phyloP scores from a whole-genome alignment of 2,329 filamentous ascomycete genomes.

The Arthrobotrys entomopaga region DNA sequence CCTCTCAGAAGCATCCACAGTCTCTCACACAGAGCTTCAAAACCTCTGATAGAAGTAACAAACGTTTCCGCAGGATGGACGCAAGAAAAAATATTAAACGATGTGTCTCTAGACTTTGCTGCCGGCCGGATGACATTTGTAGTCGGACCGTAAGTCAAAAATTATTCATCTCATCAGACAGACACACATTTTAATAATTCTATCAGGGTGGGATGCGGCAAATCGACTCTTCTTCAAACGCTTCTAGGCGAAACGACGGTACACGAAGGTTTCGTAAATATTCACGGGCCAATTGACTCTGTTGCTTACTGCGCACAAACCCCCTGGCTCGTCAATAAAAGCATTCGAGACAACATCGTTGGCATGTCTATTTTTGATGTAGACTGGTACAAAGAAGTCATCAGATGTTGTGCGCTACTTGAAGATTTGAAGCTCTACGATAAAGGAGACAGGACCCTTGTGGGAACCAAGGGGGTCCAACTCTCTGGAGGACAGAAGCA shows the following conservation, averaged over 20 bases:
- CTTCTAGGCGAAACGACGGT: slow-evolving; percentile 62
- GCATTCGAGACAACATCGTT: slow-evolving; percentile 63
- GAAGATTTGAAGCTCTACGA: slow-evolving; percentile 62
- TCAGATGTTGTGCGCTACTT: slow-evolving; percentile 61
- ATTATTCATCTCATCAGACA: background rate
- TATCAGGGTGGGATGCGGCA: slow-evolving; percentile 64
- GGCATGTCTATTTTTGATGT: slow-evolving; percentile 60
- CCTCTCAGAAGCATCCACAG: slow-evolving; percentile 18
- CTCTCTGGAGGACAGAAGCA: slow-evolving; percentile 66
- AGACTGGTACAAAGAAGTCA: slow-evolving; percentile 60
- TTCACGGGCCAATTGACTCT: slow-evolving; percentile 57
- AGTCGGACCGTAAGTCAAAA: slow-evolving; percentile 35
- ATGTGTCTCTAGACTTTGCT: slow-evolving; percentile 33
- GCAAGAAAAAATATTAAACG: slow-evolving; percentile 29
- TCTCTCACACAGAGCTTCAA: background rate
- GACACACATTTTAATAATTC: no score
- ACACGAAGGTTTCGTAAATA: slow-evolving; percentile 59
- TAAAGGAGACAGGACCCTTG: slow-evolving; percentile 54
- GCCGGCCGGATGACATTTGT: slow-evolving; percentile 24
- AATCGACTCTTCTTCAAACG: slow-evolving; percentile 63
- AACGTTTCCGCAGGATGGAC: slow-evolving; percentile 33
- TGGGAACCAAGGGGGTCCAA: slow-evolving; percentile 64
- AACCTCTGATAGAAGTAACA: slow-evolving; percentile 21
- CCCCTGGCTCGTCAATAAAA: slow-evolving; percentile 62
- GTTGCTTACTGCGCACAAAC: slow-evolving; percentile 63